phyloP scores from a whole-genome alignment of 2,329 filamentous ascomycete species.

The Epichloe hybrida region DNA sequence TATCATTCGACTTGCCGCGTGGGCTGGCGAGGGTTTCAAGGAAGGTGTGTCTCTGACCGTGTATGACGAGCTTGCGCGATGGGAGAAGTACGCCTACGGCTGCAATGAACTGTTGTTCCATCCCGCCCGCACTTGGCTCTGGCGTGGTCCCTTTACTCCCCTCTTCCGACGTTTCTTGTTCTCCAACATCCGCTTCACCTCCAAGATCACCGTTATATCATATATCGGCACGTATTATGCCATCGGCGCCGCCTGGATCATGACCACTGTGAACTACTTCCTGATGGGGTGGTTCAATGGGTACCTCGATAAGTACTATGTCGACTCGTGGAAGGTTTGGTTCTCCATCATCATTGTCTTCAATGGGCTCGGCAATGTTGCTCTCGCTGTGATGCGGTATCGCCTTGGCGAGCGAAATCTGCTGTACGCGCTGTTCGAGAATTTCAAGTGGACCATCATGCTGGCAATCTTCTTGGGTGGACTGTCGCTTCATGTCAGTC shows the following conservation, averaged over 20 bases:
- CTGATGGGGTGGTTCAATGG: conserved; percentile 64
- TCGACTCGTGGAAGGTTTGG: conserved; percentile 68
- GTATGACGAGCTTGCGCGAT: conserved; percentile 71
- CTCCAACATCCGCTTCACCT: conserved; percentile 61
- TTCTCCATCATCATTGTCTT: conserved; percentile 70
- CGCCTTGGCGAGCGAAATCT: conserved; percentile 51
- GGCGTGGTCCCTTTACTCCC: conserved; percentile 62
- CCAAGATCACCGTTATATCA: conserved; percentile 62
- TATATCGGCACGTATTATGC: conserved; percentile 75
- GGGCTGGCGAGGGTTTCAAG: conserved; percentile 65
- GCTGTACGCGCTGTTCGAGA: conserved; percentile 42
- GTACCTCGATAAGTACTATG: conserved; percentile 67
- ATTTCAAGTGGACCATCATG: conserved; percentile 62
- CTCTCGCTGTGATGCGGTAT: conserved; percentile 60
- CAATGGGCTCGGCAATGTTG: conserved; percentile 59
- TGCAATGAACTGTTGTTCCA: conserved; percentile 76
- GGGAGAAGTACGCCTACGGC: conserved; percentile 80
- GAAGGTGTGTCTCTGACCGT: conserved; percentile 75
- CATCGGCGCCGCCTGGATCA: conserved; percentile 61
- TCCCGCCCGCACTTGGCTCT: conserved; percentile 59
- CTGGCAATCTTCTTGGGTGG: conserved; percentile 74
- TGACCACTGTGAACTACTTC: conserved; percentile 64
- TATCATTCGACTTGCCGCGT: conserved; percentile 58
- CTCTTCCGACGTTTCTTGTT: conserved; percentile 62
- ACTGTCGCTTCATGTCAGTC: conserved; percentile 65